Base-by-base conservation (phyloP, 2,329 filamentous ascomycete species). In the Sporothrix luriei region DNA sequence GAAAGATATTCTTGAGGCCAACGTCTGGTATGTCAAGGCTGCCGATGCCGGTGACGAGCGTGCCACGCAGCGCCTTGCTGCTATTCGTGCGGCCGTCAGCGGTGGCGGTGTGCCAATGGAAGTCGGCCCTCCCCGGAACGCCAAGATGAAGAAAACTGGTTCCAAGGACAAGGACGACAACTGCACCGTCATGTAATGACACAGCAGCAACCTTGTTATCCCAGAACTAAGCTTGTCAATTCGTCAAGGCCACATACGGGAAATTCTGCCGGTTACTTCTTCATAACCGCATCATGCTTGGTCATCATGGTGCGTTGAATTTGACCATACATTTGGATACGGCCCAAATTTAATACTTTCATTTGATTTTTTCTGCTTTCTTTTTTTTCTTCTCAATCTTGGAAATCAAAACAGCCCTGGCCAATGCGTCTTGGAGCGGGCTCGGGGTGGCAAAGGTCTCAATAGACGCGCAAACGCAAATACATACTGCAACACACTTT, bases 11-110 rank as follows among this genome's bases (percentile, higher is more conserved):
- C 86, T 99, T 55, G 94, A 97, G 79, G 94, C 95, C 74, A 99
- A 99, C 76, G 92, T 97, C 43, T 98, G 94, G 94, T 99, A 99
- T 78, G 94, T 99, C 74, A 92, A 92, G 79, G 95, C 95, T 5
- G 94, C 95, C 19, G 94, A 97, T 74, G 88, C 92, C 65, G 95
- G 94, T 61, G 94, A 98, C 76, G 92, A 95, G 75, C 88, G 93
- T 70, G 95, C 95, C 66, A 94, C 91, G 78, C 91, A 95, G 76
- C 88, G 95, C 33, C 84, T 99, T 68, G 88, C 91, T 24, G 92
- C 93, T 52, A 99, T 99, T 72, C 88, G 91, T 72, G 91, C 91
- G 10, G 94, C 95, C 13, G 91, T 94, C 40, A 87, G 83, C 73
- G 85, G 84, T 72, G 85, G 84, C 29, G 84, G 84, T 6, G 84